Percentiles rank a stretch among this genome's conserved stretches.
Conservation (phyloP, 1,284 basidiomycete species). For the Ganoderma meredithae region DNA sequence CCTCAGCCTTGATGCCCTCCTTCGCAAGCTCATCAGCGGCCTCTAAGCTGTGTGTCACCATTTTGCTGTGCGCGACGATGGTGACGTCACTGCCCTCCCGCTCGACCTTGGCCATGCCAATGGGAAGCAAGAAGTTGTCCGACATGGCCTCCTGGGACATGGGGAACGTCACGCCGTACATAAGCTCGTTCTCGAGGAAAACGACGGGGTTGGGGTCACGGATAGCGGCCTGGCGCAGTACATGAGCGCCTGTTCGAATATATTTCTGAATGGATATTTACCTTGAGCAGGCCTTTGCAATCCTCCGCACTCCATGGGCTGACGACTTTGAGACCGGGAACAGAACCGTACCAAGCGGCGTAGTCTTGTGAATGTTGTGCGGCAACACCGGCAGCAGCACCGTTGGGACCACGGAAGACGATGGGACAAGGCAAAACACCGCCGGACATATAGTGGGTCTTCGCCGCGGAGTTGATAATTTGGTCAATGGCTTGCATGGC, state of each 20-base stretch:
- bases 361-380: slow-evolving; percentile 96
- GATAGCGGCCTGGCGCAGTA: slow-evolving; percentile 78
- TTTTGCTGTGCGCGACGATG: slow-evolving; percentile 96
- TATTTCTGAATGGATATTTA: slow-evolving; percentile 40
- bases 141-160: slow-evolving; percentile 96
- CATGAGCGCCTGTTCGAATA: neutral
- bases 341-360: slow-evolving; percentile 93
- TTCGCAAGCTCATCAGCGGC: slow-evolving; percentile 93
- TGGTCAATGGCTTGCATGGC: slow-evolving; percentile 99
- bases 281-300: slow-evolving; percentile 98
- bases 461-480: slow-evolving; percentile 99
- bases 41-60: slow-evolving; percentile 93
- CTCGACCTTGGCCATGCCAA: slow-evolving; percentile 98
- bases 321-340: slow-evolving; percentile 98
- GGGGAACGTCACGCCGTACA: slow-evolving; percentile 97
- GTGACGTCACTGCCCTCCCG: slow-evolving; percentile 93
- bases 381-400: slow-evolving; percentile 95
- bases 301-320: slow-evolving; percentile 98
- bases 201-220: slow-evolving; percentile 98
- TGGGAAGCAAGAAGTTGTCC: slow-evolving; percentile 93
- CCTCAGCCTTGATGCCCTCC: slow-evolving; percentile 97
- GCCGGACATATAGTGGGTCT: slow-evolving; percentile 99
- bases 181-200: slow-evolving; percentile 99
- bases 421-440: slow-evolving; percentile 98
- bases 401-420: slow-evolving; percentile 99